Base-by-base conservation (phyloP, 2,329 filamentous ascomycete species). In the Scedosporium boydii region DNA sequence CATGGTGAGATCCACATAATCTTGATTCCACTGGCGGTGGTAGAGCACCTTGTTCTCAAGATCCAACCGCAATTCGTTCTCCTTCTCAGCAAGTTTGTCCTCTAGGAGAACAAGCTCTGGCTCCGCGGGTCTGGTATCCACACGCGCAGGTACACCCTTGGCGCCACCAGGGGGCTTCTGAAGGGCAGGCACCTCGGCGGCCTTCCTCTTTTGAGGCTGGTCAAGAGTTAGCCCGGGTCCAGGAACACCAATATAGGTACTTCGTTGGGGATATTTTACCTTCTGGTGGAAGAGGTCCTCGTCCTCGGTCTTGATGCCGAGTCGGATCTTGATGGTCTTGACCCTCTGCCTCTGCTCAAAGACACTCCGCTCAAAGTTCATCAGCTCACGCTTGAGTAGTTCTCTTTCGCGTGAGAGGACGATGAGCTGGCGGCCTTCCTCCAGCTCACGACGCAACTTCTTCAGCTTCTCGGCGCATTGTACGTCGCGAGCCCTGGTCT, bases 231-330 rank as follows among this genome's bases (percentile, higher is more conserved):
- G 72, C 69, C 69, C 66, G 63, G 68, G 12, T 3, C 42, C 63
- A 64, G 62, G 38, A 65, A 21, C 60, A 74, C n/a, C 12, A 51
- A 42, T 27, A 27, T 18, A 38, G 58, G 58, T 68, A 48, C 14
- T 9, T 14, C 48, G 23, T 29, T 14, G 38, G 26, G 14, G 6
- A 38, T 14, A 64, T 72, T 83, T 74, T 80, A 93, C 90, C 85
- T 95, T 96, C 74, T 95, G 90, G 77, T 96, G 96, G 78, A 96
- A 87, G 70, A 96, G 83, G 73, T 97, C 92, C 70, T 98, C 93
- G 70, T 98, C 95, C 70, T 96, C 90, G 68, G 86, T 87, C 77
- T 95, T 96, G 80, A 98, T 93, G 69, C 88, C 87, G 66, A 97
- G 84, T 70, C 89, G 89, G 71, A 90, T 81, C 81, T 98, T 98